Evolutionary conservation across 495 filamentous ascomycete genomes (phyloP), one percentile per base, ranked within the genome.

Genomic region (Hypoxylon lenormandii): DNA sequence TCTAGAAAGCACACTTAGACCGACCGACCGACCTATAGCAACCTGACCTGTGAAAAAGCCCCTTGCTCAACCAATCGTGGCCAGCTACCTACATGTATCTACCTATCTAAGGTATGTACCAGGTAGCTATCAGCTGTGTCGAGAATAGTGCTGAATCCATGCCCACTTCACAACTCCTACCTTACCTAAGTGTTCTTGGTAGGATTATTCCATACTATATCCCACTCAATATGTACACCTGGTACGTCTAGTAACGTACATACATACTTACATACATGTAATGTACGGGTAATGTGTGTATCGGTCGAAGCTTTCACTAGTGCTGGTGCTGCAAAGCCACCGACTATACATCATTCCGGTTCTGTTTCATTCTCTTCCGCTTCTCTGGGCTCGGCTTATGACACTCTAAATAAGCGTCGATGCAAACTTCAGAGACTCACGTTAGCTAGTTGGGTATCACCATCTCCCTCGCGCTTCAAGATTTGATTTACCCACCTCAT

Each of bases 401-500:
- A 19, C 33, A 15, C 43, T 52, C 60, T 46, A 64, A 64, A 50
- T 60, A 40, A 36, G 67, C 11, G 23, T 26, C 57, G 48, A 70
- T 70, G 45, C 55, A 61, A 70, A 70, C 61, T 61, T 61, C 30
- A 66, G 67, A 65, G 45, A 53, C 67, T 65, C 66, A 43, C 66
- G 65, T 69, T 69, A 64, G 66, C 38, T 36, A 43, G 37, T 11
- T 21, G 47, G 33, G 19, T 15, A 46, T 28, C 33, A n/a, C 22
- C 28, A 52, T 21, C 37, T 55, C 4, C 46, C 42, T 42, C 38
- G 47, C 67, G 38, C 50, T 61, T 60, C 67, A 70, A 70, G 67
- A 70, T 70, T 70, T 49, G 45, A 53, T 47, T 37, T 50, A 28
- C 42, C n/a, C 54, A 30, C 55, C 53, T 64, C 50, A 45, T 60